Evolutionary conservation across 352 stramenopile genomes (phyloP), one percentile per base, ranked within the genome.

Genomic region (Globisporangium alternatum): DNA sequence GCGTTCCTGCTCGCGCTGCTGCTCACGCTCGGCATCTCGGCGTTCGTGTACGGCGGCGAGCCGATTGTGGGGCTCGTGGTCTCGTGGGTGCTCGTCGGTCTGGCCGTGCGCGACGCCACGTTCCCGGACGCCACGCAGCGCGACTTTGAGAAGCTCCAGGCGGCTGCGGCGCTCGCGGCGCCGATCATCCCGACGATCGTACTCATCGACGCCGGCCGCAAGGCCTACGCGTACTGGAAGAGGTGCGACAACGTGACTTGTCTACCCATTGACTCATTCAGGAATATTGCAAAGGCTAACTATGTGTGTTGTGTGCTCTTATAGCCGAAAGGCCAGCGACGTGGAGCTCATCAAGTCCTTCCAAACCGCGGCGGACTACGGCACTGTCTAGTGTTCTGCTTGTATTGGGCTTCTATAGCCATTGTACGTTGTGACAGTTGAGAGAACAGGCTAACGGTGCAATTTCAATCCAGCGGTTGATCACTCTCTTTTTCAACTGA

Each of bases 201-300:
- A 17, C 60, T 83, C 60, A 73, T 83, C 25, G 77, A 80, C 52
- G 72, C 69, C 43, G 57, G 70, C 2, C 75, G 72, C 72, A 83
- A 82, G 57, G 55, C 68, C 53, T 86, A 83, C 57, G 56, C 74
- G 41, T 72, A 78, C 74, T 83, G 74, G 64, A 78, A 83, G 77
- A 63, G 62, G 77, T 86, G 56, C 67, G 77, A n/a, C 39, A 45
- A n/a, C 68, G 56, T 22, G n/a, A 12, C 15, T 5, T 54, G 51
- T 49, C 43, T 49, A 47, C 13, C 6, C 13, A 28, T 57, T 45
- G 33, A 10, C 33, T 8, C 33, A n/a, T 45, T 45, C 15, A 45
- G 12, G 10, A 37, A 35, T 52, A 17, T 3, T 28, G n/a, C 6
- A 28, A 31, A 2, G 15, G 6, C 61, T 62, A 21, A 56, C 44